Conservation (phyloP, 1,139 yeast species). For the Protomyces macrosporus region DNA sequence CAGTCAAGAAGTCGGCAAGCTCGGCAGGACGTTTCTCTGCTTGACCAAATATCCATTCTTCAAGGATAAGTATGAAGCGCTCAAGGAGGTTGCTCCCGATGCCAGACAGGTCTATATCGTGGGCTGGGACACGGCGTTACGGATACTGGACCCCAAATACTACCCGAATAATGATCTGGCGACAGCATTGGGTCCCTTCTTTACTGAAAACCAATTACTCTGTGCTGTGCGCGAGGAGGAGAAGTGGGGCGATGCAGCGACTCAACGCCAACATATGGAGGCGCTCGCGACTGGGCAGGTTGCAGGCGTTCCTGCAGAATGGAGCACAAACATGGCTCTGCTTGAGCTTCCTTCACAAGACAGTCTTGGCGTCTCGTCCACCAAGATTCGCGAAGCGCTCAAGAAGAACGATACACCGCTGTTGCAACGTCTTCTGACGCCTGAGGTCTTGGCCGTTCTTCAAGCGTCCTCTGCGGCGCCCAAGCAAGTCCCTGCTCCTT, state of each 20-base stretch:
- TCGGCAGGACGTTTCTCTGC: conserved; percentile 12
- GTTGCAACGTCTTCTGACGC: conserved; percentile 6
- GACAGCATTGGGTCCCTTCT: conserved; percentile 16
- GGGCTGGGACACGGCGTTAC: conserved; percentile 19
- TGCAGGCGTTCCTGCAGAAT: conserved; percentile 11
- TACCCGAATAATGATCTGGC: conserved; percentile 20
- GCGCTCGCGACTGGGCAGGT: conserved; percentile 5
- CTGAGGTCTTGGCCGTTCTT: conserved; percentile 2
- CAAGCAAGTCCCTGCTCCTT: neutral
- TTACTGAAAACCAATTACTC: conserved; percentile 7
- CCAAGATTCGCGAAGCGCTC: conserved; percentile 15
- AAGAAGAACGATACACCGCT: neutral
- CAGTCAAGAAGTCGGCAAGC: conserved; percentile 1
- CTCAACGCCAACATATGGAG: conserved; percentile 5
- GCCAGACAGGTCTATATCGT: conserved; percentile 14
- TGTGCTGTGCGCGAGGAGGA: conserved; percentile 22
- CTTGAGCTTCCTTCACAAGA: neutral
- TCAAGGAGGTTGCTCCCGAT: conserved; percentile 1
- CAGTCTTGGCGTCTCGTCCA: conserved; percentile 14
- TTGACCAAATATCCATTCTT: conserved; percentile 14
- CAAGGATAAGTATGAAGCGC: conserved; percentile 15
- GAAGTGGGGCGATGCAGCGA: conserved; percentile 12
- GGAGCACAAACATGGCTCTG: conserved; percentile 13
- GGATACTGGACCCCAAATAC: conserved; percentile 24
- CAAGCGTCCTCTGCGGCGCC: neutral